Evolutionary conservation across 2,329 filamentous ascomycete species (phyloP).

Genomic region (Phialophora macrospora): DNA sequence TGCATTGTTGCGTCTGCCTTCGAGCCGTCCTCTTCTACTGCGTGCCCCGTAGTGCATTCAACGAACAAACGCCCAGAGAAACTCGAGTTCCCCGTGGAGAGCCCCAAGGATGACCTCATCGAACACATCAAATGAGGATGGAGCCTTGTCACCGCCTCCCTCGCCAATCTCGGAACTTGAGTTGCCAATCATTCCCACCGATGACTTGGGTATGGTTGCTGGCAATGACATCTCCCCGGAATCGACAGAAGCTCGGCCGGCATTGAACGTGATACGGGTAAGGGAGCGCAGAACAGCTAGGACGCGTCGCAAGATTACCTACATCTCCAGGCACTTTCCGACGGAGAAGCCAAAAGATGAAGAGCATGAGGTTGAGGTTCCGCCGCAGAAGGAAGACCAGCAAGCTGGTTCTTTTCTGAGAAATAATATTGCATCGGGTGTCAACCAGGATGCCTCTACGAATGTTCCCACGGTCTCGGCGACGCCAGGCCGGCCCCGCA

Average conservation of each 20-base stretch:
- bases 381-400: slow-evolving; percentile 3
- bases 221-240: slow-evolving; percentile 20
- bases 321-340: slow-evolving; percentile 38
- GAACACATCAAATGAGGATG: neutral
- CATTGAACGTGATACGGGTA: slow-evolving; percentile 12
- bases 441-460: slow-evolving; percentile 7
- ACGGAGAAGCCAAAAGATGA: slow-evolving; percentile 18
- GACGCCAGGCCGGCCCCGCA: slow-evolving; percentile 29
- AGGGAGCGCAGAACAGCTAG: slow-evolving; percentile 16
- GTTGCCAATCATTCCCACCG: slow-evolving; percentile 22
- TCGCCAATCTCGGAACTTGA: slow-evolving; percentile 20
- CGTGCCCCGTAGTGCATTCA: neutral
- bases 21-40: neutral
- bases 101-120: slow-evolving; percentile 21
- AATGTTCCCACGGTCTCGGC: slow-evolving; percentile 26
- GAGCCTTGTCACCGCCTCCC: slow-evolving; percentile 2
- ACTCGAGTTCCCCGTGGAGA: neutral
- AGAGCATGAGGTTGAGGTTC: neutral
- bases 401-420: slow-evolving; percentile 1
- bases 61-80: neutral
- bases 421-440: neutral
- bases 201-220: slow-evolving; percentile 34
- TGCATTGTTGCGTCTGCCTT: neutral
- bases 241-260: slow-evolving; percentile 4
- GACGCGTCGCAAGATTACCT: slow-evolving; percentile 31